Percentiles rank a stretch among this genome's conserved stretches.
These are phyloP conservation scores for Ganoderma resinaceum DNA, from an alignment of 1,284 basidiomycete genomes.

Conservation along the genomic window DNA sequence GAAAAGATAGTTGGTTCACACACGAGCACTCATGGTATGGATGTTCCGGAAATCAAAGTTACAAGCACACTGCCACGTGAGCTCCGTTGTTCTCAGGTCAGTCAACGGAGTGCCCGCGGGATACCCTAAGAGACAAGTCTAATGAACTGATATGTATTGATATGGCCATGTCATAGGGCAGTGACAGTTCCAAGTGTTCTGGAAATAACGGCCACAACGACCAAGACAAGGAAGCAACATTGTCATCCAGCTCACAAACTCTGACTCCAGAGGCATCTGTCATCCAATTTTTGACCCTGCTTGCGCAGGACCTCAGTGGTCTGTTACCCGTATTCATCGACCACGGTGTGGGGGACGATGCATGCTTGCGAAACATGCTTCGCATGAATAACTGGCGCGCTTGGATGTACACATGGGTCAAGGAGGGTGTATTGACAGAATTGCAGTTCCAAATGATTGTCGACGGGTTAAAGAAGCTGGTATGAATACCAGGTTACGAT, in stretches of 20 bases:
- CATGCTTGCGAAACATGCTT: constrained; percentile 14
- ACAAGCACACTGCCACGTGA: not conserved
- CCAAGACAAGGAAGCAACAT: not conserved
- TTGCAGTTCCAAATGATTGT: constrained; percentile 26
- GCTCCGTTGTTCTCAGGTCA: not conserved
- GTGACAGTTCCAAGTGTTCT: not conserved
- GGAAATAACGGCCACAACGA: not conserved
- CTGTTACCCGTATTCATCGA: constrained; percentile 17
- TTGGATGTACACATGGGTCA: constrained; percentile 27
- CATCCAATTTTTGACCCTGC: constrained; percentile 7
- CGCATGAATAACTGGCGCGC: constrained; percentile 14
- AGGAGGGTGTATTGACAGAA: constrained; percentile 21
- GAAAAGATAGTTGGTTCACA: not conserved
- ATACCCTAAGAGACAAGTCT: not conserved
- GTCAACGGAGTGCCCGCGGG: not conserved
- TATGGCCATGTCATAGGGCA: not conserved
- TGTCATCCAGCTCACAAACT: not conserved
- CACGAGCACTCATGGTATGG: not conserved
- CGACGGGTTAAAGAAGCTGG: constrained; percentile 16
- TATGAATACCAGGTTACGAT: not conserved
- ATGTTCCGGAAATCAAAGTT: not conserved
- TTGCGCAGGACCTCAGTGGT: constrained; percentile 20
- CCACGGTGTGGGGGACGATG: constrained; percentile 12
- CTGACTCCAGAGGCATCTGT: not conserved
- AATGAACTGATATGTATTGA: not conserved